A percentile compares a stretch with the other conserved stretches of the same genome.
These are phyloP conservation scores for Sarocladiaceae sp. DNA, from an alignment of 2,329 filamentous ascomycete species.

Conservation along the genomic window DNA sequence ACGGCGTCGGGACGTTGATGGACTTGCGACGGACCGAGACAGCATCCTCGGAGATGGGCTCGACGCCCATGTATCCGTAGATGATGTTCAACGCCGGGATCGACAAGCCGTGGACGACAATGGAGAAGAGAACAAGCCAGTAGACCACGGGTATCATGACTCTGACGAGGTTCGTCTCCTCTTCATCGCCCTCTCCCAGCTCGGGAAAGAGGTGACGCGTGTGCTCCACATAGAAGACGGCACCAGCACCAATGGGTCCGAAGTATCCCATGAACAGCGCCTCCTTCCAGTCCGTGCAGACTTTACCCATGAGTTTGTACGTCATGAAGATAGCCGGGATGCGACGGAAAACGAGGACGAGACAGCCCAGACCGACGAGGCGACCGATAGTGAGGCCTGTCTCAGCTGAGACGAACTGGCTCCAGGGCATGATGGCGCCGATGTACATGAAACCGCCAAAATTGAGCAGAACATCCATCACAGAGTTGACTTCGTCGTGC, in stretches of 20 bases:
- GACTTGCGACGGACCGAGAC: slow-evolving; percentile 31
- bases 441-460: slow-evolving; percentile 56
- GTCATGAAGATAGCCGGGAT: slow-evolving; percentile 48
- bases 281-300: slow-evolving; percentile 47
- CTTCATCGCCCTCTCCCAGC: slow-evolving; percentile 25
- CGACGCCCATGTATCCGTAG: slow-evolving; percentile 31
- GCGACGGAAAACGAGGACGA: slow-evolving; percentile 48
- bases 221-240: slow-evolving; percentile 62
- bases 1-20: slow-evolving; percentile 25
- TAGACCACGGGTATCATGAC: slow-evolving; percentile 34
- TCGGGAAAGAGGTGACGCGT: slow-evolving; percentile 31
- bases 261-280: slow-evolving; percentile 62
- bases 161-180: slow-evolving; percentile 28
- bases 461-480: slow-evolving; percentile 52
- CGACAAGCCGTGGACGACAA: slow-evolving; percentile 40
- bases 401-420: slow-evolving; percentile 42
- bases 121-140: slow-evolving; percentile 37
- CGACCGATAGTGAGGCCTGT: slow-evolving; percentile 47
- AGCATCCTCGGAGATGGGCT: slow-evolving; percentile 36
- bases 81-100: slow-evolving; percentile 33
- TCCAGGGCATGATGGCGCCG: slow-evolving; percentile 50
- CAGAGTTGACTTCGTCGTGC: slow-evolving; percentile 55
- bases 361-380: slow-evolving; percentile 43
- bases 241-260: slow-evolving; percentile 68
- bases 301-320: slow-evolving; percentile 49